Conservation (phyloP, 2,329 filamentous ascomycete genomes). For the Arthrobotrys pseudoclavata region DNA sequence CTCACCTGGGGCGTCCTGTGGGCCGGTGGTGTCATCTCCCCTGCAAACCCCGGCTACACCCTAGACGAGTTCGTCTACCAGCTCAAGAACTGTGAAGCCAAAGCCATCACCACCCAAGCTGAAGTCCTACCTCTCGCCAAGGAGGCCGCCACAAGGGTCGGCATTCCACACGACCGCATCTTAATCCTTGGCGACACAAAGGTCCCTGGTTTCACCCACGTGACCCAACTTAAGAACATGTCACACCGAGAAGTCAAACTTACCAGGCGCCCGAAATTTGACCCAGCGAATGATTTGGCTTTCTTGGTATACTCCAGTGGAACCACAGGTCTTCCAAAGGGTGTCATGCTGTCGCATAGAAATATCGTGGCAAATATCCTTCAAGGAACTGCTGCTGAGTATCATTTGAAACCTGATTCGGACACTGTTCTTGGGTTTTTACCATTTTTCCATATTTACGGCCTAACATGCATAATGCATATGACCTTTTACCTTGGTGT, state of each 20-base stretch:
- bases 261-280: constrained; percentile 72
- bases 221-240: constrained; percentile 77
- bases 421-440: constrained; percentile 84
- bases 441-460: constrained; percentile 94
- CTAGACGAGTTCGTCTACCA: constrained; percentile 86
- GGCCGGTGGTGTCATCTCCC: constrained; percentile 85
- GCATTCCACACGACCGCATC: constrained; percentile 79
- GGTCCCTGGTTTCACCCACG: constrained; percentile 69
- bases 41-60: constrained; percentile 84
- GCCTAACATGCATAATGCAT: constrained; percentile 60
- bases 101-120: constrained; percentile 80
- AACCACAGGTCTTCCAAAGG: constrained; percentile 91
- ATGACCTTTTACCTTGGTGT: constrained; percentile 68
- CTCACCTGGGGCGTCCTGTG: constrained; percentile 84
- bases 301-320: constrained; percentile 91
- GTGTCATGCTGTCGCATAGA: constrained; percentile 84
- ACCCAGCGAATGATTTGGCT: constrained; percentile 79
- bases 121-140: constrained; percentile 75
- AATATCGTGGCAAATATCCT: constrained; percentile 82
- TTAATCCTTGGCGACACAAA: constrained; percentile 79
- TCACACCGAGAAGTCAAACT: constrained; percentile 72
- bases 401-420: constrained; percentile 64
- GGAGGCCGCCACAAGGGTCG: constrained; percentile 77
- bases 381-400: constrained; percentile 66
- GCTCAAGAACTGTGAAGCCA: constrained; percentile 81